A percentile compares a stretch with the other conserved stretches of the same genome.
These are phyloP conservation scores for Carex sylvatica DNA, from an alignment of 202 grass and related monocot genomes.

Conservation along the genomic window DNA sequence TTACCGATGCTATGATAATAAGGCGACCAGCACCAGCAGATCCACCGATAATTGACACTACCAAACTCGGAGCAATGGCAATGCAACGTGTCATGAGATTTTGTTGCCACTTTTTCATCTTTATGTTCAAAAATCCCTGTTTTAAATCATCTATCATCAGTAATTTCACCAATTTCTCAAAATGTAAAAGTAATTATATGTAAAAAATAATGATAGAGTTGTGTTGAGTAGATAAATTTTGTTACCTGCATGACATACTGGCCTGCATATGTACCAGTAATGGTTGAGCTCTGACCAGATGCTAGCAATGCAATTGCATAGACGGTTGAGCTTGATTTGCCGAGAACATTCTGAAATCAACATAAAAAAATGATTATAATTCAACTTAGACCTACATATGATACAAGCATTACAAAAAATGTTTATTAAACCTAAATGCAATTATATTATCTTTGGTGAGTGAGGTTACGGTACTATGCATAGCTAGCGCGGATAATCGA, in stretches of 20 bases:
- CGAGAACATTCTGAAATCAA: slow-evolving; percentile 65
- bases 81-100: slow-evolving; percentile 79
- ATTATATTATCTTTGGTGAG: neutral
- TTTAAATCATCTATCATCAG: neutral
- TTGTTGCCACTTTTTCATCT: slow-evolving; percentile 67
- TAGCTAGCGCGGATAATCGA: too few species aligned
- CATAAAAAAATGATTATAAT: neutral
- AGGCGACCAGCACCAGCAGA: slow-evolving; percentile 60
- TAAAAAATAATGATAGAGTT: neutral
- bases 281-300: slow-evolving; percentile 85
- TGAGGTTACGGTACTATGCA: too few species aligned
- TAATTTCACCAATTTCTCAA: neutral
- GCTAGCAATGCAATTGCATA: slow-evolving; percentile 78
- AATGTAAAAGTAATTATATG: neutral
- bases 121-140: slow-evolving; percentile 87
- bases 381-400: neutral
- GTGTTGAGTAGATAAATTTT: neutral
- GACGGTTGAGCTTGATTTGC: slow-evolving; percentile 62
- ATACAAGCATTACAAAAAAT: neutral
- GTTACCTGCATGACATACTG: slow-evolving; percentile 94
- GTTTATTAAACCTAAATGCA: neutral
- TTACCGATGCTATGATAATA: slow-evolving; percentile 85
- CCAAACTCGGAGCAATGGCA: slow-evolving; percentile 65
- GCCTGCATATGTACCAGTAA: slow-evolving; percentile 76
- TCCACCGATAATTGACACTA: slow-evolving; percentile 65